phyloP scores from a whole-genome alignment of 352 stramenopile species.

The Plasmopara viticola region DNA sequence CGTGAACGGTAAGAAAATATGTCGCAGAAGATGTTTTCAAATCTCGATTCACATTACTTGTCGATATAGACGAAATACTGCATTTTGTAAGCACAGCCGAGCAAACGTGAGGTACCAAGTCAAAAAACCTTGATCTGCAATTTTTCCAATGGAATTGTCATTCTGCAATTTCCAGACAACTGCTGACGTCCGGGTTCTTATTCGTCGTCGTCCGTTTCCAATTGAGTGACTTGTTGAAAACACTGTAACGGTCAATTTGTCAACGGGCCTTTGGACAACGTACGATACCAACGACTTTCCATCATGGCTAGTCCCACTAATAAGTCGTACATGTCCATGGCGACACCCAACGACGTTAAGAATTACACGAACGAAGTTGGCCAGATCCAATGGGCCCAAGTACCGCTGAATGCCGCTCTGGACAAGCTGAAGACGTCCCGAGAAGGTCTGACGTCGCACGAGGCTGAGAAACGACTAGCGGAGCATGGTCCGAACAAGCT shows the following conservation, averaged over 20 bases:
- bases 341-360: constrained; percentile 69
- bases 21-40: too few relatives aligned
- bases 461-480: constrained; percentile 64
- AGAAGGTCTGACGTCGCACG: constrained; percentile 62
- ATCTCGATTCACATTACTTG: too few relatives aligned
- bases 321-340: constrained; percentile 73
- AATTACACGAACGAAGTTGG: constrained; percentile 76
- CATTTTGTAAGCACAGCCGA: too few relatives aligned
- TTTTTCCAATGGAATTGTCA: too few relatives aligned
- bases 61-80: too few relatives aligned
- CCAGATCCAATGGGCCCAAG: constrained; percentile 66
- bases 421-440: constrained; percentile 76
- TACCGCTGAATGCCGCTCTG: constrained; percentile 72
- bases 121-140: too few relatives aligned
- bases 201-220: too few relatives aligned
- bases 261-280: constrained; percentile 10
- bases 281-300: constrained; percentile 20
- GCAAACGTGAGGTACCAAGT: too few relatives aligned
- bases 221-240: too few relatives aligned
- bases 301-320: constrained; percentile 32
- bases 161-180: too few relatives aligned
- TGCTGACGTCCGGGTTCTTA: too few relatives aligned
- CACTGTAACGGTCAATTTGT: constrained; percentile 1
- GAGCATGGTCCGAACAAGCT: constrained; percentile 82
- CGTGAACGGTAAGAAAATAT: too few relatives aligned